These are phyloP conservation scores for Tolypocladium amazonense DNA, from an alignment of 2,329 filamentous ascomycete genomes.

Conservation along the genomic window DNA sequence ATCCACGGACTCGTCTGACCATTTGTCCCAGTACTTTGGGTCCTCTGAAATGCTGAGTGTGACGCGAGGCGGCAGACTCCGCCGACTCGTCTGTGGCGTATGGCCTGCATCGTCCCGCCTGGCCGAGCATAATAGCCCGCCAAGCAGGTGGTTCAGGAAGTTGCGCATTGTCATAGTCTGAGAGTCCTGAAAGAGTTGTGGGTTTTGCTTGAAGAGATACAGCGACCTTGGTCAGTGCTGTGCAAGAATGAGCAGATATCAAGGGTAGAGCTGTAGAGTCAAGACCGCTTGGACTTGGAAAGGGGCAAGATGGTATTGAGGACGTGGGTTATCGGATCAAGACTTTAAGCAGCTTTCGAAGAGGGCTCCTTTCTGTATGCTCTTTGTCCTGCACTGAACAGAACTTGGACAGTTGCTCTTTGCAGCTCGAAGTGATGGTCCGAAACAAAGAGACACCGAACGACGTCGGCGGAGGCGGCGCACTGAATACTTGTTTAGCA, in stretches of 20 bases:
- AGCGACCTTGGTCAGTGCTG: neutral
- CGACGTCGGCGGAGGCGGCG: neutral
- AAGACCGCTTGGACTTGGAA: neutral
- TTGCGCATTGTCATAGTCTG: neutral
- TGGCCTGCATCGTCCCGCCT: neutral
- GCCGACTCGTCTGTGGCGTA: neutral
- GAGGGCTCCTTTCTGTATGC: neutral
- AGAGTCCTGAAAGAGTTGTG: neutral
- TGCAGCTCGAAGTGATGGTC: neutral
- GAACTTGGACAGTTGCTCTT: neutral
- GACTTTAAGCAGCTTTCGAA: neutral
- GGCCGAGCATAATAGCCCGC: neutral
- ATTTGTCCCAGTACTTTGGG: neutral
- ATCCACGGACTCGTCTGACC: neutral
- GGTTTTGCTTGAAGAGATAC: neutral
- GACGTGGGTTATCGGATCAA: neutral
- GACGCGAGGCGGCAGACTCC: neutral
- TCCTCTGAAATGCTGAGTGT: neutral
- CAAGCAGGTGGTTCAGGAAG: neutral
- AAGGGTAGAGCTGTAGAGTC: neutral
- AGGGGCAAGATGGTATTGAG: neutral
- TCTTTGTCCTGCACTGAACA: neutral
- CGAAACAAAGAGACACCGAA: neutral
- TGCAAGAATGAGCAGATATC: neutral
- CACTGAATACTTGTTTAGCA: neutral